A percentile compares a stretch with the other conserved stretches of the same genome.
Conservation (phyloP, 2,329 filamentous ascomycete species). For the Epichloe typhina region DNA sequence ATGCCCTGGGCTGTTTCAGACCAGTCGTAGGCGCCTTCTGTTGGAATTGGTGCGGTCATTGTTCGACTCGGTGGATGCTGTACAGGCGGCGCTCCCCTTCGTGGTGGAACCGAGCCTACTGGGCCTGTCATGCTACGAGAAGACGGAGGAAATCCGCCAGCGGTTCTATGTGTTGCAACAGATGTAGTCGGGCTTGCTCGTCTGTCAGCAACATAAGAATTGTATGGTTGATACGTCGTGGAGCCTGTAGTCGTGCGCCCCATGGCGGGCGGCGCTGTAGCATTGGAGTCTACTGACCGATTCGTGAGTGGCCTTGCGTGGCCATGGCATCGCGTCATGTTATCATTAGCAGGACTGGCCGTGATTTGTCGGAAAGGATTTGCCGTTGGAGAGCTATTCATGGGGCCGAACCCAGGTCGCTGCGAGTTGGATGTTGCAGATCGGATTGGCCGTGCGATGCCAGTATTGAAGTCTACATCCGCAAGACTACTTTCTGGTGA, state of each 20-base stretch:
- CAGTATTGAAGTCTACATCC: slow-evolving; percentile 8
- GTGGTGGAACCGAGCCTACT: slow-evolving; percentile 8
- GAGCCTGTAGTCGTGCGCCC: slow-evolving; percentile 3
- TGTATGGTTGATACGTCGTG: slow-evolving; percentile 11
- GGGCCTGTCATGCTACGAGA: slow-evolving; percentile 27
- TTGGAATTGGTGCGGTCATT: slow-evolving; percentile 28
- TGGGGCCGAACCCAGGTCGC: slow-evolving; percentile 9
- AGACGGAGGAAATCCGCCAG: slow-evolving; percentile 9
- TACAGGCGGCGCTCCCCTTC: slow-evolving; percentile 17
- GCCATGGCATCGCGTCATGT: slow-evolving; percentile 20
- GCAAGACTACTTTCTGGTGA: slow-evolving; percentile 26
- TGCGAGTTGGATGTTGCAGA: slow-evolving; percentile 25
- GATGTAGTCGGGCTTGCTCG: slow-evolving; percentile 22
- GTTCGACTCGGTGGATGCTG: slow-evolving; percentile 28
- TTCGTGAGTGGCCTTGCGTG: slow-evolving; percentile 19
- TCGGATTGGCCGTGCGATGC: slow-evolving; percentile 17
- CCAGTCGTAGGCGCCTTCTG: slow-evolving; percentile 1
- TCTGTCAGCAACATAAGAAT: slow-evolving; percentile 12
- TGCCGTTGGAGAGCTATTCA: slow-evolving; percentile 8
- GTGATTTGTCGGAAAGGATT: slow-evolving; percentile 12
- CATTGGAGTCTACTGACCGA: slow-evolving; percentile 19
- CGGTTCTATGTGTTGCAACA: slow-evolving; percentile 11
- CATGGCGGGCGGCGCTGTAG: slow-evolving; percentile 7
- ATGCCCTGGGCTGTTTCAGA: slow-evolving; percentile 15
- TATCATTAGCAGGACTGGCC: slow-evolving; percentile 16